Percentiles rank a stretch among this genome's conserved stretches.
Evolutionary conservation across 768 basidiomycete genomes (phyloP).

Genomic region (Lentinula boryana): DNA sequence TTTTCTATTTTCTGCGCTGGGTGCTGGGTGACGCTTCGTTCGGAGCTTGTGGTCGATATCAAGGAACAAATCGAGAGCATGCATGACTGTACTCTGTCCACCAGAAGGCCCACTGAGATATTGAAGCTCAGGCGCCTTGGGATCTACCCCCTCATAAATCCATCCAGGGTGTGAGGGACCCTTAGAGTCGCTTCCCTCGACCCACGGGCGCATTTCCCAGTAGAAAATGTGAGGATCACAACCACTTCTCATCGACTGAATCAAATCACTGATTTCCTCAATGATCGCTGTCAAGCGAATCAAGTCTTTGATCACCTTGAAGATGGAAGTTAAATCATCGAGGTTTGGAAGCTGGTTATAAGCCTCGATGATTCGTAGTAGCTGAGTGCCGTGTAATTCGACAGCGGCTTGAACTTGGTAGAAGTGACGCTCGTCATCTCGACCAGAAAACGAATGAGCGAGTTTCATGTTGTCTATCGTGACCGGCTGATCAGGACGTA

Average conservation of each 20-base stretch:
- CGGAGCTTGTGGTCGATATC: constrained; percentile 85
- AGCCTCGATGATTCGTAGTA: constrained; percentile 82
- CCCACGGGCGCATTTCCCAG: constrained; percentile 90
- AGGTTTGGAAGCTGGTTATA: constrained; percentile 72
- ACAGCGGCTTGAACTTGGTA: constrained; percentile 79
- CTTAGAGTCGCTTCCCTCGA: constrained; percentile 69
- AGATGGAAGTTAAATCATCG: constrained; percentile 54
- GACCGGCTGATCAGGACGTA: constrained; percentile 50
- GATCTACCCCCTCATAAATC: constrained; percentile 75
- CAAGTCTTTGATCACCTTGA: constrained; percentile 71
- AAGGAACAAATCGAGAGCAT: constrained; percentile 77
- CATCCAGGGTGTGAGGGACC: constrained; percentile 47
- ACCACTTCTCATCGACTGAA: constrained; percentile 58
- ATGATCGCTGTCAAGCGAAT: constrained; percentile 60
- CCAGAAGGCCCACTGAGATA: constrained; percentile 87
- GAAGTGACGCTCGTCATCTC: constrained; percentile 80
- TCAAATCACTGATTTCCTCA: constrained; percentile 65
- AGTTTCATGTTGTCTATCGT: constrained; percentile 72
- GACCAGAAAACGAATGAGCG: constrained; percentile 74
- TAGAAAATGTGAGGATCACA: constrained; percentile 89
- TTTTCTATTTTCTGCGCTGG: constrained; percentile 59
- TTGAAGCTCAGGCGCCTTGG: constrained; percentile 37
- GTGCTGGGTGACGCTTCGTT: constrained; percentile 58
- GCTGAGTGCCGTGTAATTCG: constrained; percentile 83
- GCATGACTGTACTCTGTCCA: constrained; percentile 91